Percentiles rank a stretch among this genome's conserved stretches.
These are phyloP conservation scores for Apiotrichum mycotoxinovorans DNA, from an alignment of 1,284 basidiomycete species.

Conservation along the genomic window DNA sequence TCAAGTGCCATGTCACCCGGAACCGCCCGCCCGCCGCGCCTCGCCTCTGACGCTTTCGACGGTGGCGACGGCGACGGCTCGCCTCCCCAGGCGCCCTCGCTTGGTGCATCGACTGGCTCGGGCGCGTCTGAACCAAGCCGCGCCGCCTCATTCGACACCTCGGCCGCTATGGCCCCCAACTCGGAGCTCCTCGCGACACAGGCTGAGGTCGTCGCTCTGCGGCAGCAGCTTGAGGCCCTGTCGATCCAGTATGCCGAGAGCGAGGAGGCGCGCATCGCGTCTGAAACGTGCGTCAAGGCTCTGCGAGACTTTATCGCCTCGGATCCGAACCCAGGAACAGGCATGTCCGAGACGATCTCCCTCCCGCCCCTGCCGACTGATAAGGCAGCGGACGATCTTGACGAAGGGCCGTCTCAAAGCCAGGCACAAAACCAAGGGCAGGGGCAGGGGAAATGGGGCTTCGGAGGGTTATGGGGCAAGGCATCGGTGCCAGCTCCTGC, in stretches of 20 bases:
- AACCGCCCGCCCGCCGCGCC: not conserved
- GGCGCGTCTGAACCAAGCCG: not conserved
- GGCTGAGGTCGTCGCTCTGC: constrained; percentile 46
- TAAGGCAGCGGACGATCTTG: constrained; percentile 52
- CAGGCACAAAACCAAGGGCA: not conserved
- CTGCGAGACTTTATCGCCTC: constrained; percentile 74
- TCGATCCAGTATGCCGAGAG: constrained; percentile 66
- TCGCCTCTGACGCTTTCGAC: not conserved
- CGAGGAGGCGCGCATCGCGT: constrained; percentile 77
- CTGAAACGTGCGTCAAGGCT: constrained; percentile 76
- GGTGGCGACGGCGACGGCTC: not conserved
- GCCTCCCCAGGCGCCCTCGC: not conserved
- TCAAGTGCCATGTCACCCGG: not conserved
- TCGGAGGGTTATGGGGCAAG: not conserved
- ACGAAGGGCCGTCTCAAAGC: not conserved
- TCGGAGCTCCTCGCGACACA: not conserved
- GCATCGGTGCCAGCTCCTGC: not conserved
- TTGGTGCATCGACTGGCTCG: not conserved
- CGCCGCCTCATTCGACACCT: not conserved
- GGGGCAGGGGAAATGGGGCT: constrained; percentile 3
- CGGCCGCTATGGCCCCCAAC: not conserved
- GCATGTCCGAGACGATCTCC: constrained; percentile 2
- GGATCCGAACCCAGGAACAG: constrained; percentile 20
- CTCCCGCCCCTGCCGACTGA: constrained; percentile 61
- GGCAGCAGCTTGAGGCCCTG: constrained; percentile 60